phyloP scores from a whole-genome alignment of 2,329 filamentous ascomycete species.

The Arachnomyces sp. region DNA sequence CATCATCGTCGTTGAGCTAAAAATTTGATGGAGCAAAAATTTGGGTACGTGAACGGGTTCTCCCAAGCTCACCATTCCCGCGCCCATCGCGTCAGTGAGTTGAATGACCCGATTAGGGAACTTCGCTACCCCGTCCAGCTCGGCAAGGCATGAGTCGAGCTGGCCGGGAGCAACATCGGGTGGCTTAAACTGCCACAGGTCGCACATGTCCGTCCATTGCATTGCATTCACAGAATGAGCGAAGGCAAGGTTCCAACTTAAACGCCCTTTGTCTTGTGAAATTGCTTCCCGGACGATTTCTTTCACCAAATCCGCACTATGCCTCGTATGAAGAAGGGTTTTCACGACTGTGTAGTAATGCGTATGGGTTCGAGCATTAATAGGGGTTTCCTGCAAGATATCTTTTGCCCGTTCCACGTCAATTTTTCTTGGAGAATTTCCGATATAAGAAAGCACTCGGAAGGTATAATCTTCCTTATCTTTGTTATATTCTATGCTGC shows the following conservation, averaged over 20 bases:
- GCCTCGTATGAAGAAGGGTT: slow-evolving; percentile 35
- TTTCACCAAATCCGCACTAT: slow-evolving; percentile 30
- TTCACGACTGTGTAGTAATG: slow-evolving; percentile 41
- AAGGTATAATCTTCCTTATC: slow-evolving; percentile 7
- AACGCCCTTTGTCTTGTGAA: slow-evolving; percentile 15
- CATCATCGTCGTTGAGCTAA: slow-evolving; percentile 20
- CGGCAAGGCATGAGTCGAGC: slow-evolving; percentile 10
- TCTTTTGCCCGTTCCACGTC: slow-evolving; percentile 37
- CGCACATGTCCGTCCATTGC: slow-evolving; percentile 26
- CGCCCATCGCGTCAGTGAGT: slow-evolving; percentile 17
- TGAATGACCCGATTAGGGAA: slow-evolving; percentile 17
- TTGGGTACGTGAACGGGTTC: slow-evolving; percentile 12
- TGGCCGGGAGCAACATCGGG: slow-evolving; percentile 7
- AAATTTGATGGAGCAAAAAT: slow-evolving; percentile 21
- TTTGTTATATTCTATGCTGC: background rate
- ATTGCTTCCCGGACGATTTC: slow-evolving; percentile 36
- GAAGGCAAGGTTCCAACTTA: slow-evolving; percentile 26
- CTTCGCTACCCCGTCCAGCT: slow-evolving; percentile 9
- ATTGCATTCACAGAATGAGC: slow-evolving; percentile 22
- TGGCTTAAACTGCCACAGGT: slow-evolving; percentile 24
- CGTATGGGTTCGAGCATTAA: slow-evolving; percentile 27
- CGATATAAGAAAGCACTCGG: slow-evolving; percentile 30
- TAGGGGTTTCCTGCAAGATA: slow-evolving; percentile 40
- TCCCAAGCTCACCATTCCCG: slow-evolving; percentile 1
- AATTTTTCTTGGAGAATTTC: slow-evolving; percentile 27